Conservation (phyloP, 2,329 filamentous ascomycete species). For the Fonsecaea multimorphosa region DNA sequence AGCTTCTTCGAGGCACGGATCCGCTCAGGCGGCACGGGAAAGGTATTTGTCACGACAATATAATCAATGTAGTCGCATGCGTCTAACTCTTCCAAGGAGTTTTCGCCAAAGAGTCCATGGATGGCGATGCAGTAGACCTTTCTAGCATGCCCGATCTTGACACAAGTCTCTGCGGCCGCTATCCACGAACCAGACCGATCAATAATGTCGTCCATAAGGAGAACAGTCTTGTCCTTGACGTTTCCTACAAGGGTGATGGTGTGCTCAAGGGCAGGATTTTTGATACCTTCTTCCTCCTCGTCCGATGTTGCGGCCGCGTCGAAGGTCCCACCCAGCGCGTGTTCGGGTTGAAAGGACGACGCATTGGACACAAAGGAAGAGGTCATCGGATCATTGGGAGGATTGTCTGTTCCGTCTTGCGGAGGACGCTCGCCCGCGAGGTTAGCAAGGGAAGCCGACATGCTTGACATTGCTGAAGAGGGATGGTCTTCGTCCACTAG, state of each 20-base stretch:
- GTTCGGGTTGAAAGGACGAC: conserved; percentile 71
- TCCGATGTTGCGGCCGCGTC: conserved; percentile 85
- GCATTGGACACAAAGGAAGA: conserved; percentile 79
- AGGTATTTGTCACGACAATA: conserved; percentile 96
- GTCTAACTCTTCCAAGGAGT: conserved; percentile 87
- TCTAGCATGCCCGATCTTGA: conserved; percentile 88
- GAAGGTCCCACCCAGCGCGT: conserved; percentile 80
- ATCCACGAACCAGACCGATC: conserved; percentile 98
- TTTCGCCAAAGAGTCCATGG: conserved; percentile 89
- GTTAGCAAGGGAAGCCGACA: conserved; percentile 67
- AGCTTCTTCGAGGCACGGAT: conserved; percentile 77
- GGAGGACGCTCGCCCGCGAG: conserved; percentile 55
- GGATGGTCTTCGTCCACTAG: conserved; percentile 93
- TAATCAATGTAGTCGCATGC: conserved; percentile 90
- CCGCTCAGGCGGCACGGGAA: conserved; percentile 82
- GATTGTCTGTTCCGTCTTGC: conserved; percentile 56
- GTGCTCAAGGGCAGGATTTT: conserved; percentile 81
- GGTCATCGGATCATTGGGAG: conserved; percentile 83
- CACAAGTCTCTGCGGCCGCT: conserved; percentile 85
- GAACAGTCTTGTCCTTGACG: conserved; percentile 83
- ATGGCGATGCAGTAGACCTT: conserved; percentile 98
- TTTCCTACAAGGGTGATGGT: conserved; percentile 98
- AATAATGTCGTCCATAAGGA: conserved; percentile 99
- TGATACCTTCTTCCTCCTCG: conserved; percentile 89
- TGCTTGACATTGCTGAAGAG: conserved; percentile 70